Percentiles rank a stretch among this genome's conserved stretches.
These are phyloP conservation scores for Nakaseomyces delphensis DNA, from an alignment of 1,139 yeast species.

Conservation along the genomic window DNA sequence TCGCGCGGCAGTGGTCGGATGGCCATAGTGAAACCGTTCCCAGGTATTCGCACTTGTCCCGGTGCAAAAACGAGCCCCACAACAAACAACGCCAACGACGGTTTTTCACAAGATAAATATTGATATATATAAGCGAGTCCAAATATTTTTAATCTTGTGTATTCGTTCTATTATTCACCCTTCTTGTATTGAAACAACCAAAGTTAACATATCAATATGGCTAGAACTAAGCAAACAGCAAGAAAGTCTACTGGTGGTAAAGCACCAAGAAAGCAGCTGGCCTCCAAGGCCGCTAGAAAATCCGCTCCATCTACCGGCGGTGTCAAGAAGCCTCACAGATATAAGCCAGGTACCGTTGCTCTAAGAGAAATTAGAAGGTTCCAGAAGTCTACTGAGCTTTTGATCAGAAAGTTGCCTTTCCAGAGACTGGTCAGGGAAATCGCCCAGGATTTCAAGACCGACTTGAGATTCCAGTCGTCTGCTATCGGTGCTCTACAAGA, in stretches of 20 bases:
- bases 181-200: too few species aligned
- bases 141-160: too few species aligned
- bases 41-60: conserved; percentile 7
- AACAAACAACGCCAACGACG: too few species aligned
- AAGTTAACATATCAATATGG: too few species aligned
- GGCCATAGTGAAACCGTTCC: conserved; percentile 12
- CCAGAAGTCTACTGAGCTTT: conserved; percentile 94
- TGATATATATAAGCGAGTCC: too few species aligned
- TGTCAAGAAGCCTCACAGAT: conserved; percentile 99
- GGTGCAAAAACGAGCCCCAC: too few species aligned
- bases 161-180: too few species aligned
- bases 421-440: conserved; percentile 98
- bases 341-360: conserved; percentile 99
- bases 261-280: conserved; percentile 99
- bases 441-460: conserved; percentile 97
- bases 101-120: too few species aligned
- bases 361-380: conserved; percentile 99
- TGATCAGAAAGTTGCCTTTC: conserved; percentile 97
- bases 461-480: conserved; percentile 95
- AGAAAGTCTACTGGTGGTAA: conserved; percentile 99
- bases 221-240: conserved; percentile 98
- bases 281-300: conserved; percentile 98
- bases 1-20: conserved; percentile 5
- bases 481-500: conserved; percentile 99
- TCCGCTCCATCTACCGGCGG: conserved; percentile 98